Evolutionary conservation across 2,329 filamentous ascomycete genomes (phyloP).

Genomic region (Fusarium protoensiforme): DNA sequence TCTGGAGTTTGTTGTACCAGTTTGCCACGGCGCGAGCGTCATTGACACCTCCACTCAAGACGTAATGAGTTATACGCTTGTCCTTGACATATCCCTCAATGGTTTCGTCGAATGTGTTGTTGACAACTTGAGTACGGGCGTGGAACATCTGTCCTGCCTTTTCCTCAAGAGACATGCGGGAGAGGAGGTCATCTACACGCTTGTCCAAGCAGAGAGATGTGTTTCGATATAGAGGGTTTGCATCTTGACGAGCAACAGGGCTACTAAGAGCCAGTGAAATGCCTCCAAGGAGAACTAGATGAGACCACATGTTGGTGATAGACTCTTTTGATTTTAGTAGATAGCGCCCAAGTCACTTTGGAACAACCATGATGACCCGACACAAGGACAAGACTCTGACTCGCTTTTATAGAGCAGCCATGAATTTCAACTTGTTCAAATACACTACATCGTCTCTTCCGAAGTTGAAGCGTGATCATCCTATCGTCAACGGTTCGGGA

Average conservation of each 20-base stretch:
- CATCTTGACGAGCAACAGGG: constrained; percentile 21
- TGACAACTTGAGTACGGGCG: constrained; percentile 18
- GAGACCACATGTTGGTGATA: constrained; percentile 24
- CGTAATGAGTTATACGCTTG: constrained; percentile 56
- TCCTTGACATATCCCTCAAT: constrained; percentile 28
- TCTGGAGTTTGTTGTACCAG: constrained; percentile 56
- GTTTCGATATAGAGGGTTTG: constrained; percentile 25
- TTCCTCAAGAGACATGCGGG: constrained; percentile 59
- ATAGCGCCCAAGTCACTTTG: constrained; percentile 2
- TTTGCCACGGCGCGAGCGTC: constrained; percentile 49
- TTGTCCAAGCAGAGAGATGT: constrained; percentile 51
- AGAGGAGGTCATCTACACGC: constrained; percentile 58
- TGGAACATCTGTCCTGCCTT: constrained; percentile 62
- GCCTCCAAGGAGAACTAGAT: constrained; percentile 21
- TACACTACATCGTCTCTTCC: background rate
- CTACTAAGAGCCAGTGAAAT: constrained; percentile 23
- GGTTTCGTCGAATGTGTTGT: constrained; percentile 31
- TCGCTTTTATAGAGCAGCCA: background rate
- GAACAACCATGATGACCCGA: background rate
- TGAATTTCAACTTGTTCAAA: background rate
- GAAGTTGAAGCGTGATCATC: background rate
- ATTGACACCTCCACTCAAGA: constrained; percentile 55
- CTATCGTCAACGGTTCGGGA: constrained; percentile 3
- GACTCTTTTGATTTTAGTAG: background rate
- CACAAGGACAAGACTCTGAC: background rate